Base-by-base conservation (phyloP, 768 basidiomycete genomes). In the Filobasidium wieringae region DNA sequence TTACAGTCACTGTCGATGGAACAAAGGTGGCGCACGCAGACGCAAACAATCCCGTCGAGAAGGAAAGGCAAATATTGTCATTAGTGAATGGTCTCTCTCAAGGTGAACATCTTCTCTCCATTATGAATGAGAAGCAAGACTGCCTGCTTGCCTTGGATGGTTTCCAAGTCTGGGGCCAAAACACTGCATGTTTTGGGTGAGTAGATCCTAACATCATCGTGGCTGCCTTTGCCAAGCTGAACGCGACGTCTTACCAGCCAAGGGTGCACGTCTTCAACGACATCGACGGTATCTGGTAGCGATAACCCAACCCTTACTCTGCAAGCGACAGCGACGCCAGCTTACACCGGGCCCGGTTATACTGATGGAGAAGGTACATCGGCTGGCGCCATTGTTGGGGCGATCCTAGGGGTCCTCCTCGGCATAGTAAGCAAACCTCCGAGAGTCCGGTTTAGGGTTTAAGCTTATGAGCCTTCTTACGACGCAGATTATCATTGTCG, bases 131-230 rank as follows among this genome's bases (percentile, higher is more conserved):
- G 24, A 34, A 43, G n/a, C 47, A 57, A 40, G 56, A 49, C 4
- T 39, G 31, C 15, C 47, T 45, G 7, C 33, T 57, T n/a, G 56
- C 49, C 26, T 34, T 57, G 36, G 56, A 57, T 50, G 33, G 47
- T 5, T 40, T 57, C 30, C 27, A 47, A 5, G 49, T 57, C 7
- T 57, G 31, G 49, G 56, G 56, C 1, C 22, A 47, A 12, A 49
- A 37, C 12, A 37, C 51, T 17, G 56, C 49, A 2, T 57, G 56
- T 22, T 57, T 57, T 51, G 56, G 56, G 56, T 57, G 29, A 36
- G 56, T 36, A 34, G 32, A 2, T 43, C 2, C 11, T 47, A 24
- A 19, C 17, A 2, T 6, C 15, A 2, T 24, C 43, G 19, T 14
- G 24, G 24, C 17, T 26, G 43, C n/a, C n/a, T n/a, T n/a, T n/a